Evolutionary conservation across 2,329 filamentous ascomycete genomes (phyloP).

Genomic region (Aureobasidium namibiae): DNA sequence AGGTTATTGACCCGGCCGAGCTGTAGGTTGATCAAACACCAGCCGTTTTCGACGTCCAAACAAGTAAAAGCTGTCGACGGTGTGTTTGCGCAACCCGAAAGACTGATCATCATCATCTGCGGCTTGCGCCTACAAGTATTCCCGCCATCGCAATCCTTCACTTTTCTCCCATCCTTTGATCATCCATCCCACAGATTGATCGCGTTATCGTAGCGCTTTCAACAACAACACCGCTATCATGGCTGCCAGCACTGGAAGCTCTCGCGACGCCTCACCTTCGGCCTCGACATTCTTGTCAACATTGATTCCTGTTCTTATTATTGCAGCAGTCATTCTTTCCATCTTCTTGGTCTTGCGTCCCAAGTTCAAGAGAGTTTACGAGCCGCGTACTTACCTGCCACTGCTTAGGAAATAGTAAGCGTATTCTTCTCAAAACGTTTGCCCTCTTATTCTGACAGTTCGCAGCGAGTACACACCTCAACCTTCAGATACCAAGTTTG

Average conservation of each 20-base stretch:
- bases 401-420: slow-evolving; percentile 32
- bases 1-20: not conserved
- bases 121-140: slow-evolving; percentile 5
- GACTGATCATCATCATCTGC: slow-evolving; percentile 7
- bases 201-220: not conserved
- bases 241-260: not conserved
- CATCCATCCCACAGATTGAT: not conserved
- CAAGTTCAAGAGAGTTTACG: slow-evolving; percentile 37
- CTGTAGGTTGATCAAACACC: slow-evolving; percentile 9
- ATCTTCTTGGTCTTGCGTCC: slow-evolving; percentile 36
- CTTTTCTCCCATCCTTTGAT: not conserved
- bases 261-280: slow-evolving; percentile 23
- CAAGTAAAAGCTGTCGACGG: slow-evolving; percentile 1
- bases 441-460: not conserved
- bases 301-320: slow-evolving; percentile 26
- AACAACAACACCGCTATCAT: slow-evolving; percentile 5
- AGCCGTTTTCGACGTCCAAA: slow-evolving; percentile 3
- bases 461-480: slow-evolving; percentile 34
- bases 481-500: slow-evolving; percentile 24
- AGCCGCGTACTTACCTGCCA: slow-evolving; percentile 36
- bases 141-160: not conserved
- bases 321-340: slow-evolving; percentile 25
- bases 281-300: slow-evolving; percentile 28
- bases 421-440: not conserved
- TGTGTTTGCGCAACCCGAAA: slow-evolving; percentile 3